Evolutionary conservation across 2,329 filamentous ascomycete species (phyloP).

Genomic region (Blastomyces parvus): DNA sequence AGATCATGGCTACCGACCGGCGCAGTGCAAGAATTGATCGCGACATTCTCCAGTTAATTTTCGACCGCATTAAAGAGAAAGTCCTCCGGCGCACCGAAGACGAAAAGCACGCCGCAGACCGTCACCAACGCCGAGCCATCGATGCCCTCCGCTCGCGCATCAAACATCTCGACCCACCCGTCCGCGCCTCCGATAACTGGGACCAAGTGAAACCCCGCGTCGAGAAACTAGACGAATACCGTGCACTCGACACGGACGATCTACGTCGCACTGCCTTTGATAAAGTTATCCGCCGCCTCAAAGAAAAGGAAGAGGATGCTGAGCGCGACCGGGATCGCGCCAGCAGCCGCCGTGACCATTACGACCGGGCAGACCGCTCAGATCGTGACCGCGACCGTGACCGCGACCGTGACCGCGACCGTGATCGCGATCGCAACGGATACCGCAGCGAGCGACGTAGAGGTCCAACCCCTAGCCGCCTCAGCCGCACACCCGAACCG

Average conservation of each 20-base stretch:
- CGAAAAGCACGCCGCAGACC: conserved; percentile 70
- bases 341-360: conserved; percentile 21
- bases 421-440: conserved; percentile 38
- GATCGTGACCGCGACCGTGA: conserved; percentile 44
- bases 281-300: conserved; percentile 80
- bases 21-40: conserved; percentile 80
- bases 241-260: conserved; percentile 72
- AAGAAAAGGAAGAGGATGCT: conserved; percentile 76
- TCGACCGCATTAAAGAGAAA: conserved; percentile 81
- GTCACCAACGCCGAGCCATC: conserved; percentile 71
- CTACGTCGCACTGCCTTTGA: conserved; percentile 77
- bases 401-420: conserved; percentile 39
- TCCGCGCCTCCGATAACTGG: conserved; percentile 70
- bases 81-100: conserved; percentile 73
- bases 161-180: conserved; percentile 80
- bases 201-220: conserved; percentile 76
- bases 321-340: conserved; percentile 50
- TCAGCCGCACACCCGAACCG: conserved; percentile 79
- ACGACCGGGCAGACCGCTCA: conserved; percentile 47
- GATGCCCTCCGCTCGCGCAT: conserved; percentile 78
- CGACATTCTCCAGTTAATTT: conserved; percentile 70
- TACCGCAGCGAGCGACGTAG: conserved; percentile 27
- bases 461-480: conserved; percentile 42
- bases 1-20: conserved; percentile 72
- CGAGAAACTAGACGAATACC: conserved; percentile 73